Base-by-base conservation (phyloP, 164 flowering plant genomes). In the Warburgia ugandensis region DNA sequence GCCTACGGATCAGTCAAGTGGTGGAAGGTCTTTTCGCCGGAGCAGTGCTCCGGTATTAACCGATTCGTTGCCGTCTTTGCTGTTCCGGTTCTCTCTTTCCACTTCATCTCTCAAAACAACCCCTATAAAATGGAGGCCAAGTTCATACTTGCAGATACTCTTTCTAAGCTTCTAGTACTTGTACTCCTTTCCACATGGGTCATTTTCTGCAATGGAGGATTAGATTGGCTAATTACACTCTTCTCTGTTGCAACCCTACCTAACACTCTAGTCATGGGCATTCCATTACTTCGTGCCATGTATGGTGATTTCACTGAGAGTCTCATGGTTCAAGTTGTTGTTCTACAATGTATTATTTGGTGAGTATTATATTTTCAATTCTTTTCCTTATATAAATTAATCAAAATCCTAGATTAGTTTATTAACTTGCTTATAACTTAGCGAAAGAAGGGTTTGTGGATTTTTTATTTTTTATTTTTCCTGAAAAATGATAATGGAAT, bases 241-340 rank as follows among this genome's bases (percentile, higher is more conserved):
- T 77, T 77, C 66, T 74, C 82, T 0, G 54, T 77, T 8, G 66
- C 79, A 0, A 72, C 79, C 40, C 35, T 77, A 44, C 83, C 83
- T 11, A 77, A 77, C 62, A 77, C 83, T 1, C 69, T 77, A 1
- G 83, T 77, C 45, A 77, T 77, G 83, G 83, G 83, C 6, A 77
- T 77, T 17, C 83, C 83, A 27, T 60, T 77, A 65, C 79, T 77
- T 14, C 42, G 55, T 0, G 70, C 77, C 61, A 77, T 77, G 83
- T 77, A 77, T 47, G 83, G 82, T 2, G 75, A 64, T 2, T 72
- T 66, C 61, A 67, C 83, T 25, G 68, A 68, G 48, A 63, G 61
- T 52, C 72, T 77, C 58, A 77, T 77, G 83, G 83, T 77, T 31
- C 82, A 77, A 62, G 41, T 77, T 1, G 82, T 77, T n/a, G 82